These are phyloP conservation scores for Collybiopsis confluens DNA, from an alignment of 768 basidiomycete species.

Conservation along the genomic window DNA sequence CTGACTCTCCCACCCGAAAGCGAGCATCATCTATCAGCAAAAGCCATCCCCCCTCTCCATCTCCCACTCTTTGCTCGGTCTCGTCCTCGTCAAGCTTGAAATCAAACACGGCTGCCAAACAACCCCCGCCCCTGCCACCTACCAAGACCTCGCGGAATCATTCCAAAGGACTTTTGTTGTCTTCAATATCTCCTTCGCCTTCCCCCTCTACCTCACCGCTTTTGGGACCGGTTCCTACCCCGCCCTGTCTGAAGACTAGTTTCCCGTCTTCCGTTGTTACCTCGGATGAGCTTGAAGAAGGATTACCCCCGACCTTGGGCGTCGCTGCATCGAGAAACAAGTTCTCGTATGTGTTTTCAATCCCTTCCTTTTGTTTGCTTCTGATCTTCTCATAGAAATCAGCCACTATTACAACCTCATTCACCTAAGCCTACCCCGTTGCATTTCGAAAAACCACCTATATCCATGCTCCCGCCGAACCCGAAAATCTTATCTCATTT, in stretches of 20 bases:
- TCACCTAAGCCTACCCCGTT: conserved; percentile 1
- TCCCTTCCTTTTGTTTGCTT: neutral
- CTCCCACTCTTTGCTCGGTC: conserved; percentile 35
- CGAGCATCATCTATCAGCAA: conserved; percentile 28
- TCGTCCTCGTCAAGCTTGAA: conserved; percentile 56
- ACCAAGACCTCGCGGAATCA: conserved; percentile 28
- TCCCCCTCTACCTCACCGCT: conserved; percentile 44
- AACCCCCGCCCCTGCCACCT: conserved; percentile 61
- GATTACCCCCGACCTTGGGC: conserved; percentile 18
- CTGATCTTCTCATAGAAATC: neutral
- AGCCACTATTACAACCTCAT: conserved; percentile 11
- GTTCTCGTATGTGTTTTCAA: conserved; percentile 38
- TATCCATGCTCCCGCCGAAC: neutral
- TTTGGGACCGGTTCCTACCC: conserved; percentile 46
- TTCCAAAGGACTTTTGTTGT: conserved; percentile 8
- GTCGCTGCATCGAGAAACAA: conserved; percentile 41
- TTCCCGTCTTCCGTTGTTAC: conserved; percentile 4
- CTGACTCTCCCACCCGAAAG: conserved; percentile 20
- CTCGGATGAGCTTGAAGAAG: conserved; percentile 5
- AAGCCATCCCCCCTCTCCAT: conserved; percentile 23
- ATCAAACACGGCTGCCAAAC: conserved; percentile 28
- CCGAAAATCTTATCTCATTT: conserved; percentile 5
- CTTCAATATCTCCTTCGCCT: conserved; percentile 21
- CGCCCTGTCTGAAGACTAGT: conserved; percentile 13
- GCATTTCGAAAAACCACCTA: neutral